Evolutionary conservation across 106 monocot genomes (phyloP), one percentile per base, ranked within the genome.

Genomic region (Apostasia ramifera): DNA sequence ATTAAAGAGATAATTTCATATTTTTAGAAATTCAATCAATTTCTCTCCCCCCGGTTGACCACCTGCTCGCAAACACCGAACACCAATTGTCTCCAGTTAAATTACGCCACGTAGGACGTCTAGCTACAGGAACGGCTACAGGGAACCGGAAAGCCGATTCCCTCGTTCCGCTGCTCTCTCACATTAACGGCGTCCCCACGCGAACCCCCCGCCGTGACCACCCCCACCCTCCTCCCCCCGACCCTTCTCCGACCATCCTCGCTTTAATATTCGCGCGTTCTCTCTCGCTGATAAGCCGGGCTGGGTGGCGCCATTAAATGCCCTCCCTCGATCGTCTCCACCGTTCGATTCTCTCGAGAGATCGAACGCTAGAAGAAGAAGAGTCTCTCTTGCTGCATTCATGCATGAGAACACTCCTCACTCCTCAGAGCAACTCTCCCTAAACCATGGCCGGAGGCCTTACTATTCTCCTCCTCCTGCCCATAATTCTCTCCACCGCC

Each of bases 201-300:
- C 9, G 50, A 51, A 5, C 11, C 11, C 52, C 52, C 11, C 9
- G 9, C 52, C 52, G 53, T 44, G 53, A 69, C 12, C 7, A 69
- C 12, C 7, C 26, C 53, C 55, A 2, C 42, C 61, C 50, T 53
- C 62, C 59, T 44, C 26, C 42, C 61, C 26, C 69, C 46, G 44
- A 47, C 5, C 53, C 42, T 45, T 43, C 62, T 50, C 43, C 61
- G 50, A 43, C 66, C 13, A 76, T 50, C 51, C 63, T 47, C 59
- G 64, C 71, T 55, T 63, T 63, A 64, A 52, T 64, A 46, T 70
- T 70, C 70, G 63, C 9, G 6, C 9, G 41, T 44, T 14, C 56
- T 44, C 37, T 57, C 48, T 6, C 66, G 47, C 37, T 49, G 10
- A 51, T 15, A 40, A 38, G 66, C 66, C 66, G 38, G 38, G 5